Evolutionary conservation across 805 yeast genomes (phyloP), one percentile per base, ranked within the genome.

Genomic region (Lipomyces starkeyi): DNA sequence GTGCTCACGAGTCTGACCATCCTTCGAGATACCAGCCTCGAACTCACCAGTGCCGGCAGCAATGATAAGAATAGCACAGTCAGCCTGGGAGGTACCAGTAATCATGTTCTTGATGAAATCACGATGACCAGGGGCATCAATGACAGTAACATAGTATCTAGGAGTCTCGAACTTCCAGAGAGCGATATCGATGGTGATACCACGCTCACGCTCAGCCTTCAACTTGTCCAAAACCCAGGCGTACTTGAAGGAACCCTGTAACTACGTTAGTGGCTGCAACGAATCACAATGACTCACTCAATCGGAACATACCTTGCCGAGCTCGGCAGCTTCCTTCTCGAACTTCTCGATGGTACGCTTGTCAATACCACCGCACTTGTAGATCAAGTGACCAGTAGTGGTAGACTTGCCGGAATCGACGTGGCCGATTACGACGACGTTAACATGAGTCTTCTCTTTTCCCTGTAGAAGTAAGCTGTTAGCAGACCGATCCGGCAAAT

Each of bases 371-470:
- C 98, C 97, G 88, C 97, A 93, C 94, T 93, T 93, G 97, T 83
- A 93, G 83, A 93, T 93, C 86, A 93, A 91, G 90, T 93, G 98
- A 86, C 98, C 98, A 83, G 98, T 93, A 85, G 98, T 94, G 82
- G 98, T 93, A 75, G 98, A 94, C 87, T 91, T 91, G 86, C 94
- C 94, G 80, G 98, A 93, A 87, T 94, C 98, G 98, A 95, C 98
- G 97, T 94, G 98, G 86, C 98, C 99, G 85, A 94, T 94, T 83
- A 95, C 98, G 85, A 95, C 99, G 87, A 94, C 97, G 97, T 94
- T 94, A 88, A 94, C 91, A 91, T 94, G 98, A 85, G 87, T 81
- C 90, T 94, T 71, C 27, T 70, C 73, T 43, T 70, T 70, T 58
- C 73, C 73, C 73, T 70, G 61, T 43, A 53, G n/a, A n/a, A n/a